Evolutionary conservation across 1,139 yeast genomes (phyloP).

Genomic region (Insectozyma bohioensis): DNA sequence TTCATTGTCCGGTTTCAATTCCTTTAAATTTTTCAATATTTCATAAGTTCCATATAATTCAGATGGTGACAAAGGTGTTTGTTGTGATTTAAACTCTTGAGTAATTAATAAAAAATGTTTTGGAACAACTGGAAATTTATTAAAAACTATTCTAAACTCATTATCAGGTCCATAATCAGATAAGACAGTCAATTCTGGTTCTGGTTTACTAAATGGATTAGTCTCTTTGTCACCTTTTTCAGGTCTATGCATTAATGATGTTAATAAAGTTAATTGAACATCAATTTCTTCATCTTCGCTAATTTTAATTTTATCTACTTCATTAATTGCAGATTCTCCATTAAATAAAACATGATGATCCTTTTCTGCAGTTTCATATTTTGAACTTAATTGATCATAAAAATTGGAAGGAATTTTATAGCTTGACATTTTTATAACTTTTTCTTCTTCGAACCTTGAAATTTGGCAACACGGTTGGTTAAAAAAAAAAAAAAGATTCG

Average conservation of each 20-base stretch:
- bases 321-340: slow-evolving; percentile 28
- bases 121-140: slow-evolving; percentile 82
- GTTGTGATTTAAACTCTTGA: slow-evolving; percentile 68
- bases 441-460: background rate
- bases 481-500: background rate
- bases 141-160: slow-evolving; percentile 67
- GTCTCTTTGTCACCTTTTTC: slow-evolving; percentile 38
- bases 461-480: background rate
- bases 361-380: slow-evolving; percentile 29
- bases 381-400: slow-evolving; percentile 19
- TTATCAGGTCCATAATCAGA: slow-evolving; percentile 46
- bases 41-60: slow-evolving; percentile 64
- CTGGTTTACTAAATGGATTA: slow-evolving; percentile 83
- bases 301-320: slow-evolving; percentile 19
- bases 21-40: slow-evolving; percentile 37
- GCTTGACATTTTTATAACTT: slow-evolving; percentile 5
- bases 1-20: slow-evolving; percentile 21
- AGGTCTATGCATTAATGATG: slow-evolving; percentile 58
- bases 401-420: slow-evolving; percentile 29
- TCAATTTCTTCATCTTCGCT: slow-evolving; percentile 21
- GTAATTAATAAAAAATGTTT: slow-evolving; percentile 80
- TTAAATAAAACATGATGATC: slow-evolving; percentile 28
- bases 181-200: slow-evolving; percentile 67
- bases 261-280: slow-evolving; percentile 33
- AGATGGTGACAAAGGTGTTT: slow-evolving; percentile 63